Evolutionary conservation across 2,329 filamentous ascomycete species (phyloP), one percentile per base, ranked within the genome.

Genomic region (Paraconiothyrium sp.): DNA sequence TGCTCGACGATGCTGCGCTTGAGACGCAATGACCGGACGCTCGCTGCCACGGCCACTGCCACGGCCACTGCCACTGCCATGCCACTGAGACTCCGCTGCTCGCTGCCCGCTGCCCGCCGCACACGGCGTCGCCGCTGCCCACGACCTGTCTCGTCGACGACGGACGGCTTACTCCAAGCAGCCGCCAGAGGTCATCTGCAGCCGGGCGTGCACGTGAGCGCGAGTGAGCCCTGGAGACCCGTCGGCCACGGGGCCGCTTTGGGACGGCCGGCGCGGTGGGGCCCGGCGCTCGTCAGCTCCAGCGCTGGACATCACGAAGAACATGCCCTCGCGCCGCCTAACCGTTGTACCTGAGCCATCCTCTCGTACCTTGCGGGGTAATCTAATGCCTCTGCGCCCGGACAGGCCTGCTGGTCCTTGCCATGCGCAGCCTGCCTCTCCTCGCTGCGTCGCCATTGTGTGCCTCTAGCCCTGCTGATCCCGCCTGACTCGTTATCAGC

Each of bases 281-380:
- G 48, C 48, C 22, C 27, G 11, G 11, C 46, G 22, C 46, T n/a
- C 11, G 16, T 22, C 16, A 44, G 41, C 41, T 9, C 27, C 35
- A 35, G 30, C 49, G 5, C 50, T 30, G 37, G 34, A 44, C 51
- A 22, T 54, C 51, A 43, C 51, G 37, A 11, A 37, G 50, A 54
- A 24, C 35, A 44, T 30, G 51, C 50, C 51, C 51, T 54, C 39
- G 32, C 35, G 3, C 11, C 22, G 27, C n/a, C 51, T 54, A 39
- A 39, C 52, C 52, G 52, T 46, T 24, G 51, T 55, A 24, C 52
- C 52, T 55, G 52, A 46, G 35, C 35, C 27, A 4, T 32, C 37
- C 37, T 20, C 34, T 55, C 27, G 52, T 55, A 55, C 52, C 52
- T 55, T 55, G 52, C 52, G 52, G 52, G 52, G 52, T 55, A 55